Evolutionary conservation across 1,139 yeast genomes (phyloP), one percentile per base, ranked within the genome.

Genomic region (Sugiyamaella sp.): DNA sequence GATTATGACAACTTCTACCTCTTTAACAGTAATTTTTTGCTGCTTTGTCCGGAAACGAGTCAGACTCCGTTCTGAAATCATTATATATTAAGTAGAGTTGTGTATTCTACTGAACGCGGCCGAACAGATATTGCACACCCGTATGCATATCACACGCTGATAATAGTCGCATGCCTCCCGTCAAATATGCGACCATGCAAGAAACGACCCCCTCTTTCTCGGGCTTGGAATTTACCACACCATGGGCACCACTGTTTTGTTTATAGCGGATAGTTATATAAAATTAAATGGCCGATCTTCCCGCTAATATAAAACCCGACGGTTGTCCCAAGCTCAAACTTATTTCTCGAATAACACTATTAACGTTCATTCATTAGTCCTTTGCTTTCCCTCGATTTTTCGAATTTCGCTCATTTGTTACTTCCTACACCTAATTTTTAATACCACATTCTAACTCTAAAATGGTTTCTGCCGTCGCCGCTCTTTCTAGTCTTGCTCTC

Each of bases 391-490:
- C 22, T 38, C 5, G 17, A 29, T 6, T 17, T 19, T 44, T 38
- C 27, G 43, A 46, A 46, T 38, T 46, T 22, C 50, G 17, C 32
- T 46, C 50, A 19, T 46, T 46, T 37, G 4, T 10, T 12, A 17
- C 24, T 22, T 37, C 38, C 25, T 46, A n/a, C n/a, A n/a, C n/a
- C n/a, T n/a, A n/a, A n/a, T n/a, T 37, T 17, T 21, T 46, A 46
- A 21, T 46, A 46, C 42, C 39, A n/a, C n/a, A 3, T 14, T 14
- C 6, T 20, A 24, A 32, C 46, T 29, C 21, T 42, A 52, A 25
- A 46, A 59, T 59, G 62, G 60, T 55, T 29, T 49, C 58, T 44
- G 48, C 55, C 44, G n/a, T 58, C 33, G 27, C 55, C 41, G 29
- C 57, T 51, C 49, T 51, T 51, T 55, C 61, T 40, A 54, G 55